Percentiles rank a stretch among this genome's conserved stretches.
phyloP scores from a whole-genome alignment of 228 moss, liverwort and hornwort species.

The Sphagnum fallax region DNA sequence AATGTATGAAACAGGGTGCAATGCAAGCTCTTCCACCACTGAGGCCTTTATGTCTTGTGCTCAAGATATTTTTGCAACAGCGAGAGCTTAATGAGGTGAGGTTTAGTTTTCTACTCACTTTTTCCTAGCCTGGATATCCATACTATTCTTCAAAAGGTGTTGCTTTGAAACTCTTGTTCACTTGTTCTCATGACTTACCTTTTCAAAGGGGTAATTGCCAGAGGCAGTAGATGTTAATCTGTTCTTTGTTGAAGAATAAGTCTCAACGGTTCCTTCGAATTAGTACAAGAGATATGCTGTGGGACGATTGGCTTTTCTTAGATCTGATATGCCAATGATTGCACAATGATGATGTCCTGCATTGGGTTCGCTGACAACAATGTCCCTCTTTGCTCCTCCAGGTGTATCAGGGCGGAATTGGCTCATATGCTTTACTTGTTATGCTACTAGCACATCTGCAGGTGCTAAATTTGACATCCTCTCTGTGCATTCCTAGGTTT shows the following conservation, averaged over 20 bases:
- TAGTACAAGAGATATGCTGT: no score
- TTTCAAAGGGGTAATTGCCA: background rate
- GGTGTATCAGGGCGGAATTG: slow-evolving; percentile 98
- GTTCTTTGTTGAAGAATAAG: no score
- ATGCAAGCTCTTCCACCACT: slow-evolving; percentile 77
- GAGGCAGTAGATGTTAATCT: background rate
- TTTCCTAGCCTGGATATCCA: no score
- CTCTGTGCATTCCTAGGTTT: background rate
- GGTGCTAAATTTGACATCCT: slow-evolving; percentile 23
- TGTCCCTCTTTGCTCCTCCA: slow-evolving; percentile 11
- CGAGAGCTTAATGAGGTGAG: slow-evolving; percentile 93
- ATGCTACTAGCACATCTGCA: slow-evolving; percentile 94
- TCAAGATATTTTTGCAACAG: slow-evolving; percentile 97
- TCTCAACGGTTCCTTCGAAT: no score
- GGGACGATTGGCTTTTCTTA: no score
- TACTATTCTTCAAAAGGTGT: no score
- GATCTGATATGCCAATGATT: no score
- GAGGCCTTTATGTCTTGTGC: slow-evolving; percentile 85
- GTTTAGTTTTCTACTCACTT: background rate
- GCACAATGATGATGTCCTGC: no score
- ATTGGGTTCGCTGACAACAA: background rate
- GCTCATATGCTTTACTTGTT: slow-evolving; percentile 91
- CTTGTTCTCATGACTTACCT: no score
- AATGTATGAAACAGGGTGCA: slow-evolving; percentile 39
- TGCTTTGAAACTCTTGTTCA: no score